These are phyloP conservation scores for Candida loeiensis DNA, from an alignment of 805 yeast genomes.

Conservation along the genomic window DNA sequence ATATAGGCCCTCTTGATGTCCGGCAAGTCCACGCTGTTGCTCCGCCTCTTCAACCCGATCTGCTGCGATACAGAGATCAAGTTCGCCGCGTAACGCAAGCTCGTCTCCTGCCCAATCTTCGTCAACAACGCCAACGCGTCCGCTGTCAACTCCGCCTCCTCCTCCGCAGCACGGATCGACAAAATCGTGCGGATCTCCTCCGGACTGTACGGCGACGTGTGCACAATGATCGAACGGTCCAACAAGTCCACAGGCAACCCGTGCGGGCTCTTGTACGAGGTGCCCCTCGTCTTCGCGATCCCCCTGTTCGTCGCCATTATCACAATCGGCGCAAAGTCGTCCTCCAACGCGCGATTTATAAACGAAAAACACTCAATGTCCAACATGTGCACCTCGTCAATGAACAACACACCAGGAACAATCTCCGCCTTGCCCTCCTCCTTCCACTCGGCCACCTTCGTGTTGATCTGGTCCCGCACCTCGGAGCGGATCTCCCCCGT, in stretches of 20 bases:
- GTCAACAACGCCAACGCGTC: constrained; percentile 88
- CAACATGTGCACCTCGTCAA: constrained; percentile 98
- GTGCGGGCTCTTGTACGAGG: constrained; percentile 91
- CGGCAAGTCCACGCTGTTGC: constrained; percentile 61
- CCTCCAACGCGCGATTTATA: constrained; percentile 93
- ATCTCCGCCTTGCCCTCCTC: constrained; percentile 99
- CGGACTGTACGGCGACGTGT: constrained; percentile 71
- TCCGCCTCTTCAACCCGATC: constrained; percentile 78
- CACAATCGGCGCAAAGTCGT: constrained; percentile 93
- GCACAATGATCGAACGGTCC: constrained; percentile 90
- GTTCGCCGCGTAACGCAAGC: constrained; percentile 89
- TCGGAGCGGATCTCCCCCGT: constrained; percentile 97
- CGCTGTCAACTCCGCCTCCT: constrained; percentile 76
- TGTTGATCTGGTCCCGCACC: constrained; percentile 93
- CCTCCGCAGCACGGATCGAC: constrained; percentile 88
- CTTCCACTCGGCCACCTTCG: constrained; percentile 96
- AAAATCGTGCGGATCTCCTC: constrained; percentile 86
- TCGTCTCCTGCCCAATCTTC: constrained; percentile 84
- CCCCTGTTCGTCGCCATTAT: constrained; percentile 99
- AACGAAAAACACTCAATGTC: constrained; percentile 96
- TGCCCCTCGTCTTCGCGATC: constrained; percentile 87
- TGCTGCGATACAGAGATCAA: constrained; percentile 87
- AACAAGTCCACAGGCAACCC: constrained; percentile 95
- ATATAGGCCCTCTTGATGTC: constrained; percentile 87
- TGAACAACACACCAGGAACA: constrained; percentile 94